Conservation (phyloP, 176 grass and related monocot genomes). For the Areca catechu region DNA sequence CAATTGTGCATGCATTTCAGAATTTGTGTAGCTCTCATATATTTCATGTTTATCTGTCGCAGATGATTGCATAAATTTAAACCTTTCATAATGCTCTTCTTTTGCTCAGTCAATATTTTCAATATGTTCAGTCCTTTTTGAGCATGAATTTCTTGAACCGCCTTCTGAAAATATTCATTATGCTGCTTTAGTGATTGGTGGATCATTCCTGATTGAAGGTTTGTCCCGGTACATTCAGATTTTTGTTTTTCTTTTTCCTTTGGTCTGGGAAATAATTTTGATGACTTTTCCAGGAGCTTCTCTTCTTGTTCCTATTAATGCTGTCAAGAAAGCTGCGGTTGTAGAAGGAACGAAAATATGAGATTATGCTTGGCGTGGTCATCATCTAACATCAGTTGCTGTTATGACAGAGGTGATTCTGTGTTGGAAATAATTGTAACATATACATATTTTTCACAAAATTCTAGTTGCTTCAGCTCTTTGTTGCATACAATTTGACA, state of each 20-base stretch:
- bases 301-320: constrained; percentile 85
- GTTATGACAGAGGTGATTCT: constrained; percentile 87
- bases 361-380: constrained; percentile 93
- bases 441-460: background rate
- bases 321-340: constrained; percentile 83
- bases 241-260: background rate
- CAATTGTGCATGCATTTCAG: constrained; percentile 92
- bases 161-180: constrained; percentile 81
- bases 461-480: background rate
- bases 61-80: too few relatives aligned
- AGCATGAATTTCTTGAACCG: constrained; percentile 29
- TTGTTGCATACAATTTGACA: too few relatives aligned
- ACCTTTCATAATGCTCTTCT: too few relatives aligned
- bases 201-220: constrained; percentile 97
- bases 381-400: constrained; percentile 98
- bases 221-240: constrained; percentile 10
- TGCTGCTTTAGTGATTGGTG: constrained; percentile 90
- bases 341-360: constrained; percentile 73
- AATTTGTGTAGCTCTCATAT: constrained; percentile 90
- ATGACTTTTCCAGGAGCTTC: constrained; percentile 59
- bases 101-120: constrained; percentile 16
- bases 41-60: constrained; percentile 2
- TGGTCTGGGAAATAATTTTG: constrained; percentile 2
- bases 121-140: background rate
- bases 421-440: constrained; percentile 11